These are phyloP conservation scores for Penicillium taxi DNA, from an alignment of 495 filamentous ascomycete species.

Conservation along the genomic window DNA sequence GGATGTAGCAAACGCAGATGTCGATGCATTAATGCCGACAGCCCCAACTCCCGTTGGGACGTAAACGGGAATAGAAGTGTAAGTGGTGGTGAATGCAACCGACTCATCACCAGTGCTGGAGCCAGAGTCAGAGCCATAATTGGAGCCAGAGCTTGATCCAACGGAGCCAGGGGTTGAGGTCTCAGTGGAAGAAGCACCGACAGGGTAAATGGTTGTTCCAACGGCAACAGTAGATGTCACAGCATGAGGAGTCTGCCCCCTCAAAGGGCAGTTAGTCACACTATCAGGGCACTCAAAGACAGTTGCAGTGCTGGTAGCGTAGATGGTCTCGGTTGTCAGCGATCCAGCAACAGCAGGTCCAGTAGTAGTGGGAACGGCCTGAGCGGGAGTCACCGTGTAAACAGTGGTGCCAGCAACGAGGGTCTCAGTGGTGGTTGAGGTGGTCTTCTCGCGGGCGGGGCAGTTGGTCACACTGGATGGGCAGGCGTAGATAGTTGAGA, in stretches of 20 bases:
- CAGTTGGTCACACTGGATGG: conserved; percentile 13
- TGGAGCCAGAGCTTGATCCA: too few species aligned
- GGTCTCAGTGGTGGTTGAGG: conserved; percentile 11
- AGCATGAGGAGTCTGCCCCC: too few species aligned
- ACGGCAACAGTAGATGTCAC: neutral
- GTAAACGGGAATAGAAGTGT: neutral
- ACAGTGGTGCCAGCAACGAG: conserved; percentile 10
- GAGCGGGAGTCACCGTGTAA: conserved; percentile 1
- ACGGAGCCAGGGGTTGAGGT: neutral
- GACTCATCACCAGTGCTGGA: too few species aligned
- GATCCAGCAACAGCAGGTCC: too few species aligned
- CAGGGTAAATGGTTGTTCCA: too few species aligned
- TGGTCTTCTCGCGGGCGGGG: conserved; percentile 11
- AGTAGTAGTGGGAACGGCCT: neutral
- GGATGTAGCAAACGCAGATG: neutral
- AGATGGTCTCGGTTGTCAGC: too few species aligned
- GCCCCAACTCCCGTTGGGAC: neutral
- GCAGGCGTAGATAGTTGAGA: conserved; percentile 11
- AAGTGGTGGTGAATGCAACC: neutral
- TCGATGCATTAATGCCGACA: neutral
- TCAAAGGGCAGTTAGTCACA: too few species aligned
- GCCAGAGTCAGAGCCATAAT: neutral
- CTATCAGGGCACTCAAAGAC: too few species aligned
- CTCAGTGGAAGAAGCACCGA: too few species aligned
- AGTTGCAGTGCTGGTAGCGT: too few species aligned